A percentile compares a stretch with the other conserved stretches of the same genome.
Conservation (phyloP, 371 early-diverging fungal genomes). For the Rhizopus delemar region DNA sequence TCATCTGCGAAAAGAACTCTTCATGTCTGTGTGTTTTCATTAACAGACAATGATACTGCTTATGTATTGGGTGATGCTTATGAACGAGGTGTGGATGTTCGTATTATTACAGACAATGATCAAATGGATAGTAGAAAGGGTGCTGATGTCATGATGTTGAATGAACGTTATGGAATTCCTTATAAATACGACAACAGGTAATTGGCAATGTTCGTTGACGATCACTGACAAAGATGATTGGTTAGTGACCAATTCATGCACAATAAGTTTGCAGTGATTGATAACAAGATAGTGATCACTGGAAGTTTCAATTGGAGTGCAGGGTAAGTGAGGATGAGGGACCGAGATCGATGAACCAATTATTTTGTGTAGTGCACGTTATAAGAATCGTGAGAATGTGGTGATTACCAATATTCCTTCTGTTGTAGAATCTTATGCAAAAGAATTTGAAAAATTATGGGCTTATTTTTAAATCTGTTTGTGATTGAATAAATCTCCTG, state of each 20-base stretch:
- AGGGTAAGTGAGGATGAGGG: slow-evolving; percentile 27
- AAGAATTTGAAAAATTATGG: slow-evolving; percentile 64
- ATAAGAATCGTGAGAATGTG: slow-evolving; percentile 61
- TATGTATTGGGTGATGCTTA: slow-evolving; percentile 51
- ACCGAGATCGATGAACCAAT: slow-evolving; percentile 21
- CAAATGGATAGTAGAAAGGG: slow-evolving; percentile 52
- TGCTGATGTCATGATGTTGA: slow-evolving; percentile 51
- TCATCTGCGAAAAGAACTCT: slow-evolving; percentile 51
- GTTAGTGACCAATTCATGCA: slow-evolving; percentile 60
- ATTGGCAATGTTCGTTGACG: not conserved
- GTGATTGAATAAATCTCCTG: too few relatives aligned
- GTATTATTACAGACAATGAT: slow-evolving; percentile 65
- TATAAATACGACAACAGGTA: slow-evolving; percentile 43
- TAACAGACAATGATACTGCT: slow-evolving; percentile 62
- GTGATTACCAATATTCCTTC: slow-evolving; percentile 58
- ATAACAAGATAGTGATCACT: slow-evolving; percentile 45
- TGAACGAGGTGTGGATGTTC: slow-evolving; percentile 58
- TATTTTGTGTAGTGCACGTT: slow-evolving; percentile 53
- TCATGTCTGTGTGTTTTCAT: slow-evolving; percentile 57
- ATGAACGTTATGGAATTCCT: slow-evolving; percentile 51
- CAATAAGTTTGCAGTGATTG: slow-evolving; percentile 68
- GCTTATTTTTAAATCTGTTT: slow-evolving; percentile 31
- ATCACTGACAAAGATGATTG: too few relatives aligned
- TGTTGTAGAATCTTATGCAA: slow-evolving; percentile 47
- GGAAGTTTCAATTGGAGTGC: slow-evolving; percentile 58